Percentiles rank a stretch among this genome's conserved stretches.
Conservation (phyloP, 495 filamentous ascomycete genomes). For the Tuber calosporum region DNA sequence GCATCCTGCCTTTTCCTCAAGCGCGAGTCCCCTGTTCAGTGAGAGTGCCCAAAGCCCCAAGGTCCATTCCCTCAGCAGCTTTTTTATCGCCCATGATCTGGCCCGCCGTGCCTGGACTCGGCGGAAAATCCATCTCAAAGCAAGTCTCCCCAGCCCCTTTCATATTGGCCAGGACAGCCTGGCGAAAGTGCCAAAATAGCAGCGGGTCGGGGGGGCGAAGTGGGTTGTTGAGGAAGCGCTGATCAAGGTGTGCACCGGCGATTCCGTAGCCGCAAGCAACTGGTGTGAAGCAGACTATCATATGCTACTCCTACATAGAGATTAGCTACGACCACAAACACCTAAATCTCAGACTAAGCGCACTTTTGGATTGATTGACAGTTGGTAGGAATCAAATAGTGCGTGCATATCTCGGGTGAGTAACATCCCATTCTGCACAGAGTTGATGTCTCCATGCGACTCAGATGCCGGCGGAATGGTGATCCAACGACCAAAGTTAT, state of each 20-base stretch:
- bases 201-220: constrained; percentile 41
- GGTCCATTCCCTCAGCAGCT: constrained; percentile 41
- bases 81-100: constrained; percentile 42
- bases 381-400: constrained; percentile 40
- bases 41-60: constrained; percentile 27
- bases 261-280: constrained; percentile 31
- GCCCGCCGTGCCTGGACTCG: constrained; percentile 43
- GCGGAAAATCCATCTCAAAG: constrained; percentile 43
- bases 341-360: not conserved
- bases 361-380: constrained; percentile 31
- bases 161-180: constrained; percentile 24
- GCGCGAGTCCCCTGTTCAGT: not conserved
- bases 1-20: not conserved
- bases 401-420: constrained; percentile 39
- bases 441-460: constrained; percentile 41
- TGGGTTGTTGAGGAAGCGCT: constrained; percentile 42
- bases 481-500: constrained; percentile 42
- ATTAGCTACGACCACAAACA: constrained; percentile 7
- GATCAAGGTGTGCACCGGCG: constrained; percentile 43
- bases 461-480: constrained; percentile 23
- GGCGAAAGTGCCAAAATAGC: constrained; percentile 18
- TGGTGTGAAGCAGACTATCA: constrained; percentile 42
- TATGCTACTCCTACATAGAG: constrained; percentile 31
- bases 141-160: constrained; percentile 15
- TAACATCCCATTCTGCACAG: constrained; percentile 44